Conservation (phyloP, 140 eudicot species). For the Artemisia princeps region DNA sequence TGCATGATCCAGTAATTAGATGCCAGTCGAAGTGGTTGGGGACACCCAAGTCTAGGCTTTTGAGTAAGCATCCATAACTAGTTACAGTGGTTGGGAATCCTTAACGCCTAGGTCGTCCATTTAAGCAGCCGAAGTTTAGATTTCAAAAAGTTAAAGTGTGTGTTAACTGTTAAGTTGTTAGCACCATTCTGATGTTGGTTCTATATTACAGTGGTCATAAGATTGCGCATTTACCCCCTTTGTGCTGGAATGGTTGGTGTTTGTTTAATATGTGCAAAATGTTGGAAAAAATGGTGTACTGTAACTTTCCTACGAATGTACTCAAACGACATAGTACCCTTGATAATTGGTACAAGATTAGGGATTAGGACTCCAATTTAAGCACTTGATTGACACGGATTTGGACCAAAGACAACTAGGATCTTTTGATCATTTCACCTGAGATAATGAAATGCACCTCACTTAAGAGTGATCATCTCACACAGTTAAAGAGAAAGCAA, state of each 20-base stretch:
- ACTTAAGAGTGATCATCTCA: constrained; percentile 2
- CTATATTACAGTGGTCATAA: background rate
- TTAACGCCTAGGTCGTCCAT: constrained; percentile 8
- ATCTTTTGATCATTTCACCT: background rate
- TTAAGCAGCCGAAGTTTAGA: background rate
- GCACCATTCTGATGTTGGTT: background rate
- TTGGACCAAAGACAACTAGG: constrained; percentile 7
- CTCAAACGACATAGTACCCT: background rate
- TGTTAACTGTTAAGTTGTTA: too few relatives aligned
- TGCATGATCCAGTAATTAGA: too few relatives aligned
- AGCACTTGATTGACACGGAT: background rate
- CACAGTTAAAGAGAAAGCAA: background rate
- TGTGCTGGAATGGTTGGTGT: constrained; percentile 3
- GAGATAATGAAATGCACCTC: background rate
- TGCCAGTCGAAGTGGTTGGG: background rate
- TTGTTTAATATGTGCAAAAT: constrained; percentile 8
- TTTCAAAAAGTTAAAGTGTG: too few relatives aligned
- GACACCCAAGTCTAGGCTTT: background rate
- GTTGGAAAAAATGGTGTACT: background rate
- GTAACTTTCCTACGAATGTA: background rate
- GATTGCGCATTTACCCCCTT: background rate
- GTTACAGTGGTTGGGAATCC: background rate
- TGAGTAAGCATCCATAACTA: background rate
- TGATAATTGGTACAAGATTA: background rate
- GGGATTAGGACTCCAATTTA: constrained; percentile 5